These are phyloP conservation scores for Miscanthus lutarioriparius DNA, from an alignment of 176 grass and related monocot genomes.

Conservation along the genomic window DNA sequence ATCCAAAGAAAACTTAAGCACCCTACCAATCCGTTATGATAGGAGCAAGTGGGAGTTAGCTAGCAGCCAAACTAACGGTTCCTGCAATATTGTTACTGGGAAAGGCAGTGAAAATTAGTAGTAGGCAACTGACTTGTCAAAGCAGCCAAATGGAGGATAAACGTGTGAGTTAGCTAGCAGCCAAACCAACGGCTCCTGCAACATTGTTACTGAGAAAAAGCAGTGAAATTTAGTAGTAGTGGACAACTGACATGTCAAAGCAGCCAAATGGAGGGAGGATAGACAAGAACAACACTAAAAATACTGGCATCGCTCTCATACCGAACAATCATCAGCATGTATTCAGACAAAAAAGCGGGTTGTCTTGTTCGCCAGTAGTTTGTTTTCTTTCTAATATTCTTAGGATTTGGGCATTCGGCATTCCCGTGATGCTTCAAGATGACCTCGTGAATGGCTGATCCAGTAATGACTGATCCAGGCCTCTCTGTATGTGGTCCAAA, in stretches of 20 bases:
- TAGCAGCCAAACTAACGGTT: background rate
- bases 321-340: conserved; percentile 1
- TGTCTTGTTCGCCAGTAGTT: conserved; percentile 11
- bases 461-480: conserved; percentile 19
- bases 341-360: conserved; percentile 21
- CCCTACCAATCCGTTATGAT: background rate
- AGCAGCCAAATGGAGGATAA: background rate
- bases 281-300: background rate
- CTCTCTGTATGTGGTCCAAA: conserved; percentile 3
- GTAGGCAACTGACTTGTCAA: conserved; percentile 1
- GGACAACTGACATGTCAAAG: conserved; percentile 11
- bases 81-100: background rate
- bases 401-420: background rate
- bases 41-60: conserved; percentile 10
- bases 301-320: conserved; percentile 8
- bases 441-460: conserved; percentile 28
- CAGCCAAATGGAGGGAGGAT: background rate
- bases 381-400: conserved; percentile 16
- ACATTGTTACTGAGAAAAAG: background rate
- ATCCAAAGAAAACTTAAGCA: conserved; percentile 27
- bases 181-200: background rate
- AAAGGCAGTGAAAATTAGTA: background rate
- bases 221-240: background rate
- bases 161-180: background rate
- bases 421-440: conserved; percentile 34